These are phyloP conservation scores for Solanum megistacrolobum DNA, from an alignment of 257 asterid species.

Conservation along the genomic window DNA sequence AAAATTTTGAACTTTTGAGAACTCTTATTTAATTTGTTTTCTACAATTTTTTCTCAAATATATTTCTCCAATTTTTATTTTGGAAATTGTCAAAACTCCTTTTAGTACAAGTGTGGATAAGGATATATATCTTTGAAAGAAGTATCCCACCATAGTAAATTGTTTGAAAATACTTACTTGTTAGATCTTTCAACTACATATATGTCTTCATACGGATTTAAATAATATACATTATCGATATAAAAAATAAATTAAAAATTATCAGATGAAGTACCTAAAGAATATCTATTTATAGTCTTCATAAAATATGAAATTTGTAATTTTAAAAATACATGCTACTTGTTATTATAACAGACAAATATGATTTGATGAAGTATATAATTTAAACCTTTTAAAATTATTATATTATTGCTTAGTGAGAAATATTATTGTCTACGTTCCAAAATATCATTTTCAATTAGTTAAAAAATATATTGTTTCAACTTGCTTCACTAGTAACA, in stretches of 20 bases:
- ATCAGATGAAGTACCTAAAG: background rate
- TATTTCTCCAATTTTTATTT: background rate
- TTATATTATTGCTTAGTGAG: background rate
- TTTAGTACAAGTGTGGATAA: background rate
- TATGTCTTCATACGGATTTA: too few species aligned
- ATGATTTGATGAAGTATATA: too few species aligned
- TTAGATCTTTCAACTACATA: background rate
- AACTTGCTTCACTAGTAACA: background rate
- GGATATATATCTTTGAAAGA: too few species aligned
- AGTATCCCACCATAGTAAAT: background rate
- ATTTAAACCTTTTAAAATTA: background rate
- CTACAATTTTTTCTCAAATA: background rate
- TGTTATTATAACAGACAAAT: too few species aligned
- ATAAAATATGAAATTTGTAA: too few species aligned
- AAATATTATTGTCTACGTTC: background rate
- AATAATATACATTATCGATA: too few species aligned
- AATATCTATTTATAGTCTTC: background rate
- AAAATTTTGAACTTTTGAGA: background rate
- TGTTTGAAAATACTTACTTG: background rate
- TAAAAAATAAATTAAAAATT: too few species aligned
- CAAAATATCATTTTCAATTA: background rate
- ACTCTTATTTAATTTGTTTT: background rate
- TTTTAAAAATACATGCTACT: too few species aligned
- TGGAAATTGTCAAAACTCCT: background rate
- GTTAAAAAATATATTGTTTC: background rate